Conservation (phyloP, 306 rosid species). For the Quillaja saponaria region DNA sequence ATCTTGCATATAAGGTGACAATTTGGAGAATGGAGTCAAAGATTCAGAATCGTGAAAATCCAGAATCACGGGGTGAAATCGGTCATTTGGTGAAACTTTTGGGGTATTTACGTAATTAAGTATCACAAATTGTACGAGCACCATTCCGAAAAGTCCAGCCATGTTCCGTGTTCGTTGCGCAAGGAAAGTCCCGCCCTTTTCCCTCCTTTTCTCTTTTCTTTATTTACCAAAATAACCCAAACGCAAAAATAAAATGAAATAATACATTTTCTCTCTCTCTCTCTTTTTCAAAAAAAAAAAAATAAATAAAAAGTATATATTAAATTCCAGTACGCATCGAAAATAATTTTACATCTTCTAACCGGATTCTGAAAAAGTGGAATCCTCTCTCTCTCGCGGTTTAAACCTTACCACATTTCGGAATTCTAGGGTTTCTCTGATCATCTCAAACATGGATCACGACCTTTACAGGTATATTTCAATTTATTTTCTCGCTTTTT, state of each 20-base stretch:
- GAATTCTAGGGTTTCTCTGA: background rate
- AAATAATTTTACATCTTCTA: no score
- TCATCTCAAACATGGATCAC: background rate
- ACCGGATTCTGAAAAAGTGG: background rate
- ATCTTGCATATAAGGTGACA: no score
- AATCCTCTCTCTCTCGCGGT: constrained; percentile 7
- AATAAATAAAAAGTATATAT: no score
- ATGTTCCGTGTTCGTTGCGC: constrained; percentile 30
- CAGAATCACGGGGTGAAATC: no score
- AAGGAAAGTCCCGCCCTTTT: constrained; percentile 47
- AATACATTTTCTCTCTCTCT: background rate
- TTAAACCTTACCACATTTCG: background rate
- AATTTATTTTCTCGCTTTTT: background rate
- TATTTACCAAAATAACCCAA: constrained; percentile 12
- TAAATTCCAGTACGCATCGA: no score
- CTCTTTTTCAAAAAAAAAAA: no score
- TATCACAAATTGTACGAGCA: constrained; percentile 18
- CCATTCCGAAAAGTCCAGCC: constrained; percentile 5
- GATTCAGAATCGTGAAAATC: no score
- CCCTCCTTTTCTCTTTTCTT: constrained; percentile 21
- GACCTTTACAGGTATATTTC: constrained; percentile 25
- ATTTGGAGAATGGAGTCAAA: no score
- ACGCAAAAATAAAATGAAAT: background rate
- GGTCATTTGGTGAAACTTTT: no score
- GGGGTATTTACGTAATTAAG: constrained; percentile 18